Base-by-base conservation (phyloP, 805 yeast genomes). In the Candida xiaguanensis region DNA sequence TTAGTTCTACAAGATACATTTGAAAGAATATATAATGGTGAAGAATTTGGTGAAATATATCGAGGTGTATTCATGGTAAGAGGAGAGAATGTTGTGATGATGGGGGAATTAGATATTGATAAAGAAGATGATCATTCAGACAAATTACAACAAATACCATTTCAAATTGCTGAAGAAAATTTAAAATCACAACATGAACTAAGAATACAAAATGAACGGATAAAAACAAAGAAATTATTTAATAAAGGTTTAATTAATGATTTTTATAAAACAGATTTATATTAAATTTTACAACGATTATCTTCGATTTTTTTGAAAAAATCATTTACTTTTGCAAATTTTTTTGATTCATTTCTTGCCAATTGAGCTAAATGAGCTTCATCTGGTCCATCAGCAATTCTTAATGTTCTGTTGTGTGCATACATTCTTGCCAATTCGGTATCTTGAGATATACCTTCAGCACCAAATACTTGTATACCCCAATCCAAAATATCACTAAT, bases 31-130 rank as follows among this genome's bases (percentile, higher is more conserved):
- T 85, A 85, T 56, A 68, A 83, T 47, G 61, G 58, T 16, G 54
- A 54, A 18, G 54, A 47, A 14, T 91, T 80, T 56, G 95, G 85
- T 7, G 96, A 91, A 58, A 69, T 67, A n/a, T 71, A 72, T 36
- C 75, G 84, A 38, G 96, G 96, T 8, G 85, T 87, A 36, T 82
- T 81, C 56, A 76, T 93, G 66, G 82, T 93, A 29, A 83, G 99
- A 63, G 99, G 99, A 45, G 99, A 93, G 61, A 91, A 91, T 53
- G 93, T 93, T 7, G 93, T 90, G 8, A 77, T 90, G 80, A 60
- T 93, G 58, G 99, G 98, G 15, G 97, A 91, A 59, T 76, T 91
- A 45, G 96, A 90, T 60, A 84, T 88, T 45, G 95, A 87, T 55
- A 75, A 68, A 46, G 96, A 89, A 61, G 95, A 85, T 54, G 76